These are phyloP conservation scores for Adansonia rubrostipa DNA, from an alignment of 441 rosid genomes.

Conservation along the genomic window DNA sequence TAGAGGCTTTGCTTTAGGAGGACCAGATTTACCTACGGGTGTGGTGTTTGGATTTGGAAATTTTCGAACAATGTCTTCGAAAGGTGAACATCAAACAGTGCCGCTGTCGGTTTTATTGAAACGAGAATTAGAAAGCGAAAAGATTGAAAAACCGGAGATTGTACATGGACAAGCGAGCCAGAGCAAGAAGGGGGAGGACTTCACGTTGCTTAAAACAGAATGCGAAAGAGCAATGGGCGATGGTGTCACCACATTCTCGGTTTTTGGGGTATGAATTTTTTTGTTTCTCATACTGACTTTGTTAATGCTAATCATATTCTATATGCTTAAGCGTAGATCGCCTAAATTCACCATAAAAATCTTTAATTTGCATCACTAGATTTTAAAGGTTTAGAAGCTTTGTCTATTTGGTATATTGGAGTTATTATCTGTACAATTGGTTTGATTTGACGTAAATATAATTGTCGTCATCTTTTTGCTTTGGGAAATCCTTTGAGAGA, in stretches of 20 bases:
- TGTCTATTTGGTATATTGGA: background rate
- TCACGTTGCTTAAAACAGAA: constrained; percentile 73
- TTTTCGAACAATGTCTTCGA: constrained; percentile 47
- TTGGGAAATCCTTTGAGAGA: background rate
- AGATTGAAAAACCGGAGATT: constrained; percentile 78
- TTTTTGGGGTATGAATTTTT: constrained; percentile 67
- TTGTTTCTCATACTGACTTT: background rate
- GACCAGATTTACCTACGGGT: constrained; percentile 7
- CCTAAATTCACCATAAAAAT: background rate
- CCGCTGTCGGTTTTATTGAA: constrained; percentile 88
- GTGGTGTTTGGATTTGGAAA: constrained; percentile 14
- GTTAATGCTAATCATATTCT: background rate
- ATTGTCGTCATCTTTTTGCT: constrained; percentile 1
- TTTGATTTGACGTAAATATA: background rate
- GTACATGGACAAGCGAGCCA: constrained; percentile 79
- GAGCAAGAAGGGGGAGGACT: constrained; percentile 99
- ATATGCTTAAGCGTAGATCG: background rate
- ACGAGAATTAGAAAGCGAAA: constrained; percentile 88
- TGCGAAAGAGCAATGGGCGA: constrained; percentile 85
- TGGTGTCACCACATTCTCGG: constrained; percentile 79
- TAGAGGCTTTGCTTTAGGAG: constrained; percentile 29
- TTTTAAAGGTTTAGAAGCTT: background rate
- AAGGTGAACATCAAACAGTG: constrained; percentile 81
- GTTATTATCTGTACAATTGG: background rate
- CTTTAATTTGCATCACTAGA: background rate